A percentile compares a stretch with the other conserved stretches of the same genome.
These are phyloP conservation scores for Ramularia collo-cygni DNA, from an alignment of 2,329 filamentous ascomycete species.

Conservation along the genomic window DNA sequence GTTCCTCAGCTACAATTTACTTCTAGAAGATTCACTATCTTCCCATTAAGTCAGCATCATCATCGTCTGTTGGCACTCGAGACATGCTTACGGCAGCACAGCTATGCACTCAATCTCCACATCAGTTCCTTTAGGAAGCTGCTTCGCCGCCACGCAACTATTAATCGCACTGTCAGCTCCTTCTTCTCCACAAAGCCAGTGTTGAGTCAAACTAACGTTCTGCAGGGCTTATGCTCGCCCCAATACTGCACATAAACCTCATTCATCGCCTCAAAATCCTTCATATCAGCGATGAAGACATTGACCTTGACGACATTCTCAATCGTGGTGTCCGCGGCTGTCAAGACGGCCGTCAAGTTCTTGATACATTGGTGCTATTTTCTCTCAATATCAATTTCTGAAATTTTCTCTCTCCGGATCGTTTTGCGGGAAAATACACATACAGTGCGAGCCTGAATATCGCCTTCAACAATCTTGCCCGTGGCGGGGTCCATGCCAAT, in stretches of 20 bases:
- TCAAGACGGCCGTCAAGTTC: constrained; percentile 54
- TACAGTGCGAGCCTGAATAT: constrained; percentile 50
- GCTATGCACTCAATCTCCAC: constrained; percentile 50
- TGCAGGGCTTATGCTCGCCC: constrained; percentile 28
- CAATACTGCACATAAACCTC: constrained; percentile 41
- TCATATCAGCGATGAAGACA: constrained; percentile 59
- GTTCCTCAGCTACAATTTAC: not conserved
- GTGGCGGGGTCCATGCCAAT: constrained; percentile 54
- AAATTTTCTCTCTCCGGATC: not conserved
- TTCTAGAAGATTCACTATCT: constrained; percentile 2
- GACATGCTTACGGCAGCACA: constrained; percentile 24
- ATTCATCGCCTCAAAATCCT: constrained; percentile 55
- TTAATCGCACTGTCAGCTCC: constrained; percentile 10
- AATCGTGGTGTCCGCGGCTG: constrained; percentile 53
- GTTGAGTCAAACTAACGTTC: constrained; percentile 22
- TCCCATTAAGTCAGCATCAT: not conserved
- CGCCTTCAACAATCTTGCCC: constrained; percentile 49
- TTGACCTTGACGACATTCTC: constrained; percentile 61
- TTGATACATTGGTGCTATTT: constrained; percentile 47
- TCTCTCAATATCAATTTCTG: not conserved
- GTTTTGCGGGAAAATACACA: constrained; percentile 9
- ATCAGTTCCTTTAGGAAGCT: constrained; percentile 45
- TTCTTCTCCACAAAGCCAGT: not conserved
- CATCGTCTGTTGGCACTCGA: not conserved
- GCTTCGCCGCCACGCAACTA: constrained; percentile 47